Evolutionary conservation across 2,329 filamentous ascomycete genomes (phyloP), one percentile per base, ranked within the genome.

Genomic region (Penicillium brevicompactum): DNA sequence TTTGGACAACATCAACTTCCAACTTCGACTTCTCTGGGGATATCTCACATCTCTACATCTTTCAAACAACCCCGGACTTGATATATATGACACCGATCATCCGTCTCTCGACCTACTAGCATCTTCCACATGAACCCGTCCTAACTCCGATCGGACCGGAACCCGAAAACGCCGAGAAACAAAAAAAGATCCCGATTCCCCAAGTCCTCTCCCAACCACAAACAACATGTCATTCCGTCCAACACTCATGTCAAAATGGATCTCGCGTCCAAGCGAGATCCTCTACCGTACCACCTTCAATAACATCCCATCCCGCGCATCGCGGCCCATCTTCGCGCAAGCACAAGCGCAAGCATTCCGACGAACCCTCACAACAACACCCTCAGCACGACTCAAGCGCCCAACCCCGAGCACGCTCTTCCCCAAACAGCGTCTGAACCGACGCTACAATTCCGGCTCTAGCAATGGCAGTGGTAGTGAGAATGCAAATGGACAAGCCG

Each of bases 381-480:
- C 49, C 6, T 50, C 18, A 32, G 22, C 53, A 27, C 32, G 30
- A 10, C 32, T 32, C 21, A 44, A 37, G 16, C 52, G 47, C 5
- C 21, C 59, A 8, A 21, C 37, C 3, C 56, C 44, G 10, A 57
- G 16, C 42, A 44, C 18, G 13, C 37, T 49, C 30, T 46, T 41
- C 16, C 55, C 44, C 21, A 58, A 53, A 24, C 54, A 50, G 46
- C 60, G 52, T 34, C 32, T 30, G n/a, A 51, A 58, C 40, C 66
- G 66, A 30, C 65, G 67, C 41, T 67, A 64, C 49, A 68, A 67
- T 46, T 72, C 66, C 24, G 22, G 41, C 7, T 55, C 51, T 30
- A 31, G 22, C 5, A 42, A 32, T 18, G 30, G 37, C 18, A 18
- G 18, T 18, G 18, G 18, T 18, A 18, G 18, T 18, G 18, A 2